Conservation (phyloP, 352 stramenopile species). For the Phytophthora sojae region DNA sequence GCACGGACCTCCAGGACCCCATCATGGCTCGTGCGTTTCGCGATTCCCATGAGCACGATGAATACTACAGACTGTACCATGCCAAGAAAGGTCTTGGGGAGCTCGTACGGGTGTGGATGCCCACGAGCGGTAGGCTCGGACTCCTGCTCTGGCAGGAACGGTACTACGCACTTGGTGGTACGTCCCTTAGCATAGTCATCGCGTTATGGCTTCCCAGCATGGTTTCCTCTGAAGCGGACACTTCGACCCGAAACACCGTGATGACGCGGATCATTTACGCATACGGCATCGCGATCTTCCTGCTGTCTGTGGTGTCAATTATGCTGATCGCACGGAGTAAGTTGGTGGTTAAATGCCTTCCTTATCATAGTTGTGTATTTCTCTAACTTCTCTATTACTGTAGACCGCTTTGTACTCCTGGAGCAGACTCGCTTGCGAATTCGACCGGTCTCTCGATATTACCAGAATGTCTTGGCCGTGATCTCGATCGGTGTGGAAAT, state of each 20-base stretch:
- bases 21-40: constrained; percentile 48
- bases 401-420: constrained; percentile 64
- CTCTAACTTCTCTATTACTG: not conserved
- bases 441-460: constrained; percentile 52
- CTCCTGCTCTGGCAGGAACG: constrained; percentile 57
- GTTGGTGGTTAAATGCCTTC: not conserved
- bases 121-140: constrained; percentile 60
- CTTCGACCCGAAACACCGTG: constrained; percentile 29
- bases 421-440: constrained; percentile 62
- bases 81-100: constrained; percentile 51
- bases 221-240: constrained; percentile 2
- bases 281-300: constrained; percentile 46
- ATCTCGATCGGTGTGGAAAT: constrained; percentile 54
- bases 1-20: constrained; percentile 50
- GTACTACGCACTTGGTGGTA: constrained; percentile 46
- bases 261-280: constrained; percentile 54
- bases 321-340: constrained; percentile 47
- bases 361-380: not conserved
- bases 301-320: constrained; percentile 48
- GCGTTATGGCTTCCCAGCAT: constrained; percentile 12
- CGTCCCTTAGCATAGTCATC: constrained; percentile 26
- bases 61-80: constrained; percentile 55
- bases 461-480: constrained; percentile 57
- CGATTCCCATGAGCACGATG: constrained; percentile 33
- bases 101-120: constrained; percentile 67